phyloP scores from a whole-genome alignment of 495 filamentous ascomycete genomes.

The Daldinia caldariorum region DNA sequence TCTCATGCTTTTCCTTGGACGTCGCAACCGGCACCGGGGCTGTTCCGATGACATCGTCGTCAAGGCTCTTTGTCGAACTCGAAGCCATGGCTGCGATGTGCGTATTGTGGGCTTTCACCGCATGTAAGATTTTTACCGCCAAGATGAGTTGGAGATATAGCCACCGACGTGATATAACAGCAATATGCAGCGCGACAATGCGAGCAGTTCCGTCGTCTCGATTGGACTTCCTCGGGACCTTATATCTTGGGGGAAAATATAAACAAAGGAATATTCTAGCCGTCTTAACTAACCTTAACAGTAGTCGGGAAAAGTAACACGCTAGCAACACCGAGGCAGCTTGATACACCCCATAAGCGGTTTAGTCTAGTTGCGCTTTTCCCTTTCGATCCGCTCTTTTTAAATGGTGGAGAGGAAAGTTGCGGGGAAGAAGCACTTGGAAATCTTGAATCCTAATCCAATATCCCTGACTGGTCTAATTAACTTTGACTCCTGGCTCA shows the following conservation, averaged over 20 bases:
- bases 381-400: neutral
- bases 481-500: neutral
- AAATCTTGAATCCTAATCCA: slow-evolving; percentile 2
- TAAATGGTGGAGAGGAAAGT: slow-evolving; percentile 22
- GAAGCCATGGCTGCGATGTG: slow-evolving; percentile 20
- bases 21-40: slow-evolving; percentile 30
- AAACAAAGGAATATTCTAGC: slow-evolving; percentile 32
- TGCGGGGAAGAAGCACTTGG: slow-evolving; percentile 42
- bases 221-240: slow-evolving; percentile 1
- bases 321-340: slow-evolving; percentile 27
- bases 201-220: neutral
- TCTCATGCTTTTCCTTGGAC: slow-evolving; percentile 43
- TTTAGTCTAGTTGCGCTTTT: slow-evolving; percentile 33
- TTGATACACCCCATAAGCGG: slow-evolving; percentile 34
- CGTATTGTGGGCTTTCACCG: neutral
- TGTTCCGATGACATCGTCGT: slow-evolving; percentile 21
- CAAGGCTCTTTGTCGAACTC: slow-evolving; percentile 22
- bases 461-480: slow-evolving; percentile 4
- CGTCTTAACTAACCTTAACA: neutral
- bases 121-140: neutral
- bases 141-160: neutral
- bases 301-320: slow-evolving; percentile 8
- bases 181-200: slow-evolving; percentile 3
- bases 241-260: slow-evolving; percentile 16
- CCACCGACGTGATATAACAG: neutral